phyloP scores from a whole-genome alignment of 202 grass and related monocot genomes.

The Panicum virgatum region DNA sequence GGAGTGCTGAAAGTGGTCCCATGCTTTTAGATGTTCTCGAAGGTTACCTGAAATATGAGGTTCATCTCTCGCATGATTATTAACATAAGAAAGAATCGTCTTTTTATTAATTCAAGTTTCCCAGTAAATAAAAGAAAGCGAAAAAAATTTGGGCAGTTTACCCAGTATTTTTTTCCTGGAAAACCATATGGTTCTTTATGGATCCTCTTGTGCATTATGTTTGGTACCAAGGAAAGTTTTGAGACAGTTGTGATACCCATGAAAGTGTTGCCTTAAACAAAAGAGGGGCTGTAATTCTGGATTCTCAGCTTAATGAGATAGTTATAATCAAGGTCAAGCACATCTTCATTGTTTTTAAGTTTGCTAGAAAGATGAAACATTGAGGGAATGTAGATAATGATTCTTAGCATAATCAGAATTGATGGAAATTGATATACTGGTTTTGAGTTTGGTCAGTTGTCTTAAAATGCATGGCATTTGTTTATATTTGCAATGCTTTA shows the following conservation, averaged over 20 bases:
- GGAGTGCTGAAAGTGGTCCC: slow-evolving; percentile 85
- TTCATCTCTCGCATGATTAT: slow-evolving; percentile 36
- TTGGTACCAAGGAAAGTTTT: not conserved
- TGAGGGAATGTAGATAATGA: not conserved
- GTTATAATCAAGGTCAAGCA: not conserved
- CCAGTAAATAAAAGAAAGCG: not conserved
- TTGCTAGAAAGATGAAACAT: not conserved
- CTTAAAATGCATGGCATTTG: not conserved
- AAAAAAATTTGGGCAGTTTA: not conserved
- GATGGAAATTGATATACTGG: not conserved
- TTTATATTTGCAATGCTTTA: not conserved
- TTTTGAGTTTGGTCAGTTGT: not conserved
- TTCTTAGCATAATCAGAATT: not conserved
- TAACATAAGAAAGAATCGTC: not conserved
- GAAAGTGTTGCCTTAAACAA: not conserved
- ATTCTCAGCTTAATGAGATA: not conserved
- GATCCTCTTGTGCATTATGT: not conserved
- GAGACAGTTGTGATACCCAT: not conserved
- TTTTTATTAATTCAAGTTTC: not conserved
- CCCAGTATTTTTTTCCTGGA: not conserved
- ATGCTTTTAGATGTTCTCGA: slow-evolving; percentile 94
- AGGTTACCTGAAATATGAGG: slow-evolving; percentile 99
- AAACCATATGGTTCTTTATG: not conserved
- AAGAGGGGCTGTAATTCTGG: not conserved
- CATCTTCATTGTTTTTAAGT: not conserved